Conservation (phyloP, 106 monocot genomes). For the Apostasia shenzhenica region DNA sequence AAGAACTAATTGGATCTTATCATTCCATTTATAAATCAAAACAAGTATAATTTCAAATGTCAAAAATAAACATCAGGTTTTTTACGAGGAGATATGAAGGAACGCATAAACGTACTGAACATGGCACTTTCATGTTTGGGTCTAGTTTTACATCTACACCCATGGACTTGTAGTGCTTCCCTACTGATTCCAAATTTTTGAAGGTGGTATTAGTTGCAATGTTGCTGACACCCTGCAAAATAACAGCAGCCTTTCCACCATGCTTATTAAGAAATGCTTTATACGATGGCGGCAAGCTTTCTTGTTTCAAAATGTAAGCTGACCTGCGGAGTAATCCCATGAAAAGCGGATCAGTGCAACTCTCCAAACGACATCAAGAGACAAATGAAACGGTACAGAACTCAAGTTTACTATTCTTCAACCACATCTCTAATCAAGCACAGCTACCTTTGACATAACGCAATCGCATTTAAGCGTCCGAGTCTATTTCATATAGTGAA, state of each 20-base stretch:
- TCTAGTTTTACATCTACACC: slow-evolving; percentile 73
- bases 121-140: slow-evolving; percentile 85
- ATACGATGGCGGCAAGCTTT: slow-evolving; percentile 83
- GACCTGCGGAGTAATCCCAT: slow-evolving; percentile 36
- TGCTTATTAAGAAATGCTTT: slow-evolving; percentile 90
- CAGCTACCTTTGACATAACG: too few species aligned
- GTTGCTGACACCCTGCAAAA: slow-evolving; percentile 59
- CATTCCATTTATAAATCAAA: background rate
- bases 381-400: too few species aligned
- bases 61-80: background rate
- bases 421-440: background rate
- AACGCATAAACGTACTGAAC: slow-evolving; percentile 50
- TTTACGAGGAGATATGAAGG: background rate
- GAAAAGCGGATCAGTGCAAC: background rate
- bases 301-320: slow-evolving; percentile 92
- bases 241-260: slow-evolving; percentile 72
- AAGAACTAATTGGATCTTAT: too few species aligned
- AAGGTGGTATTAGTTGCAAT: slow-evolving; percentile 44
- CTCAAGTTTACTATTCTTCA: too few species aligned
- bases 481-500: background rate
- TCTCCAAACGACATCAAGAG: background rate
- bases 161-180: slow-evolving; percentile 63
- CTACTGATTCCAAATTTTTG: slow-evolving; percentile 54
- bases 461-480: background rate
- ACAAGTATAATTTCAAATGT: background rate